These are phyloP conservation scores for Trypanosoma theileri DNA, from an alignment of 208 protist species.

Conservation along the genomic window DNA sequence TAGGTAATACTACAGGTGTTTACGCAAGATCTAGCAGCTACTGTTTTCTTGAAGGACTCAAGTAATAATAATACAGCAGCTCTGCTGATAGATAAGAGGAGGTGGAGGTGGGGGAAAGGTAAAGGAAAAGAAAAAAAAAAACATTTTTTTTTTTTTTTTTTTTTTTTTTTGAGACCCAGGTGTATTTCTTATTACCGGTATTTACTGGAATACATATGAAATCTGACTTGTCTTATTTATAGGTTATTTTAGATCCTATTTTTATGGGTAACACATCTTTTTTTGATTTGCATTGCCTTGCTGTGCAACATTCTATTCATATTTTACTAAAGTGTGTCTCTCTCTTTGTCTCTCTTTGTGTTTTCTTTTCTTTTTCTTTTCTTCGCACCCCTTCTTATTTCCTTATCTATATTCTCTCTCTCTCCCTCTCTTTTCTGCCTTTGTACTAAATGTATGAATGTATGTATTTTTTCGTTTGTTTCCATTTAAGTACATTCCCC, in stretches of 20 bases:
- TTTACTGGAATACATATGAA: too few species aligned
- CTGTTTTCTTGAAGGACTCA: slow-evolving; percentile 68
- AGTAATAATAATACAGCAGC: slow-evolving; percentile 27
- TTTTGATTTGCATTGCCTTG: too few species aligned
- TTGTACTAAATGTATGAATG: neutral
- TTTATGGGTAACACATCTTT: too few species aligned
- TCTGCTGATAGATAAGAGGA: slow-evolving; percentile 2
- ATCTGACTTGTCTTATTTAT: too few species aligned
- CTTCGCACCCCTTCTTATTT: neutral
- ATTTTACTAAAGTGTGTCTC: neutral
- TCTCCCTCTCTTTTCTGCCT: neutral
- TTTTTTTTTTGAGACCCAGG: slow-evolving; percentile 5
- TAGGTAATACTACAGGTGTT: slow-evolving; percentile 48
- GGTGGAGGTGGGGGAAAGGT: neutral
- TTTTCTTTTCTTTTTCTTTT: slow-evolving; percentile 15
- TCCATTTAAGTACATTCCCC: neutral
- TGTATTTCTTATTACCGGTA: too few species aligned
- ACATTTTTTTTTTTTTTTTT: slow-evolving; percentile 26
- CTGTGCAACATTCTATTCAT: too few species aligned
- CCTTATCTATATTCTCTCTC: neutral
- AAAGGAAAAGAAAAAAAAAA: slow-evolving; percentile 11
- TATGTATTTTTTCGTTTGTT: slow-evolving; percentile 14
- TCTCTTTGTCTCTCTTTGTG: slow-evolving; percentile 22
- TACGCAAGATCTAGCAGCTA: slow-evolving; percentile 79
- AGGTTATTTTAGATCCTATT: too few species aligned